Percentiles rank a stretch among this genome's conserved stretches.
These are phyloP conservation scores for Polymyxa betae DNA, from an alignment of 208 protist genomes.

Conservation along the genomic window DNA sequence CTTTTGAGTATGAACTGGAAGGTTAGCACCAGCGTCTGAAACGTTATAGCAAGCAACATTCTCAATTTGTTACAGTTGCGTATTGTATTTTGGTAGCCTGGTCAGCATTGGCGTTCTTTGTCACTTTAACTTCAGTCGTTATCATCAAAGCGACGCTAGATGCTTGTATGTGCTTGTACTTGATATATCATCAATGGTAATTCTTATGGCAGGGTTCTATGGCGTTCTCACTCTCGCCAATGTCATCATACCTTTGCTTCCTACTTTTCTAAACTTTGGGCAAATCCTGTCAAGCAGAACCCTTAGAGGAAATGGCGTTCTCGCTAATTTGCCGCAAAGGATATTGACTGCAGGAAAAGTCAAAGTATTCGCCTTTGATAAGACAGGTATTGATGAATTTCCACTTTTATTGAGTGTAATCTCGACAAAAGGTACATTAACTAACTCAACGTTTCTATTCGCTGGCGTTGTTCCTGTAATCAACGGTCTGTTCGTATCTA, in stretches of 20 bases:
- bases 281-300: neutral
- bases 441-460: neutral
- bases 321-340: neutral
- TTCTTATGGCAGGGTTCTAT: slow-evolving; percentile 12
- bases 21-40: no score
- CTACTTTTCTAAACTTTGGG: neutral
- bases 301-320: neutral
- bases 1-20: neutral
- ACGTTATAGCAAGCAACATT: no score
- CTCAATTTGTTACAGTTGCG: no score
- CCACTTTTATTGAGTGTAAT: neutral
- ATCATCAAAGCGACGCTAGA: no score
- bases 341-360: neutral
- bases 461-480: neutral
- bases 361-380: neutral
- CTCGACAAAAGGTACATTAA: neutral
- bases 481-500: neutral
- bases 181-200: neutral
- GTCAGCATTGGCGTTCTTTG: neutral
- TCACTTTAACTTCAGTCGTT: no score
- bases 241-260: neutral
- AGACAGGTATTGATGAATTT: neutral
- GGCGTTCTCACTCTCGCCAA: neutral
- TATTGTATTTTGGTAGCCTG: neutral
- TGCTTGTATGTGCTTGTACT: no score